Percentiles rank a stretch among this genome's conserved stretches.
These are phyloP conservation scores for Porodaedalea pini DNA, from an alignment of 1,284 basidiomycete genomes.

Conservation along the genomic window DNA sequence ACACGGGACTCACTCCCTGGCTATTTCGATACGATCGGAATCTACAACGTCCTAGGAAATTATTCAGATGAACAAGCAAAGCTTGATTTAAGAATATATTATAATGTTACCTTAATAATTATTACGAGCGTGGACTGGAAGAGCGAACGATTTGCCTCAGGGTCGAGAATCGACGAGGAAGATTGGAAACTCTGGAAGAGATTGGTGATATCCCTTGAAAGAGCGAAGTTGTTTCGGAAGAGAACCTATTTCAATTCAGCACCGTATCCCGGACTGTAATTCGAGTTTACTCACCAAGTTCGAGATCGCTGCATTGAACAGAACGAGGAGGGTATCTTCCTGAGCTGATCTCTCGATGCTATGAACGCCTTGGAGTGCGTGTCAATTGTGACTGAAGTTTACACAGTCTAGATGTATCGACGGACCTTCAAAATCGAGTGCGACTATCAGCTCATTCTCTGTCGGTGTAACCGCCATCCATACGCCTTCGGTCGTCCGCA, in stretches of 20 bases:
- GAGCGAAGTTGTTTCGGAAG: slow-evolving; percentile 62
- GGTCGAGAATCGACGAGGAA: slow-evolving; percentile 55
- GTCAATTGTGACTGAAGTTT: neutral
- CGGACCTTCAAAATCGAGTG: slow-evolving; percentile 61
- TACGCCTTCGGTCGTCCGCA: slow-evolving; percentile 64
- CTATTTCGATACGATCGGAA: slow-evolving; percentile 53
- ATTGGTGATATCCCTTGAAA: slow-evolving; percentile 54
- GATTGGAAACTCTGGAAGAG: slow-evolving; percentile 66
- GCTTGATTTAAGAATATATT: neutral
- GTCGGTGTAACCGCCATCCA: slow-evolving; percentile 70
- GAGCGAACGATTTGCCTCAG: slow-evolving; percentile 50
- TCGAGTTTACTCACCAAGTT: slow-evolving; percentile 42
- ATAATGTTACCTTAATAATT: slow-evolving; percentile 51
- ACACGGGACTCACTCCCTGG: slow-evolving; percentile 42
- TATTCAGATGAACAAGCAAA: neutral
- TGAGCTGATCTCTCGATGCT: slow-evolving; percentile 61
- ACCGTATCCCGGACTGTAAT: neutral
- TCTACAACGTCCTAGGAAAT: slow-evolving; percentile 52
- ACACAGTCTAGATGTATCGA: neutral
- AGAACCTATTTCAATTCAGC: slow-evolving; percentile 39
- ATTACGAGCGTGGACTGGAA: slow-evolving; percentile 59
- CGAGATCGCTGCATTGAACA: slow-evolving; percentile 64
- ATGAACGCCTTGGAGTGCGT: slow-evolving; percentile 45
- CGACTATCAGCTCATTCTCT: slow-evolving; percentile 48
- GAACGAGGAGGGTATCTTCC: slow-evolving; percentile 58